A percentile compares a stretch with the other conserved stretches of the same genome.
These are phyloP conservation scores for Populus ilicifolia DNA, from an alignment of 345 rosid species.

Conservation along the genomic window DNA sequence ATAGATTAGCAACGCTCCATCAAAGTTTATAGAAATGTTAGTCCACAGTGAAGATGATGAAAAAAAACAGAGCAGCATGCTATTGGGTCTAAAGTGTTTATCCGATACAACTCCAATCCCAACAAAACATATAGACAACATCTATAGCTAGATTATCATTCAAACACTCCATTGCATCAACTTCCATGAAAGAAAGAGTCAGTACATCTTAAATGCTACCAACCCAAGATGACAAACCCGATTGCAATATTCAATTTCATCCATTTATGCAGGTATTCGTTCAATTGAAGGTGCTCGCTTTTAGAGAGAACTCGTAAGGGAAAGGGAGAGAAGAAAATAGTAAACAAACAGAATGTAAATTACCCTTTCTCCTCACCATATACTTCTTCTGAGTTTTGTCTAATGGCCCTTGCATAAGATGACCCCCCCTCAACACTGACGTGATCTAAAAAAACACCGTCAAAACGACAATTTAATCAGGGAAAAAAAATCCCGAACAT, in stretches of 20 bases:
- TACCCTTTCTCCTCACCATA: constrained; percentile 49
- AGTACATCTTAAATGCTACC: not conserved
- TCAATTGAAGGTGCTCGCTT: not conserved
- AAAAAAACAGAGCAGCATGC: not conserved
- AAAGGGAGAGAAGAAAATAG: not conserved
- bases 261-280: not conserved
- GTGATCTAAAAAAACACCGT: constrained; percentile 39
- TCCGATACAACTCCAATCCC: not conserved
- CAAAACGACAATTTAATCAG: constrained; percentile 18
- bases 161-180: not conserved
- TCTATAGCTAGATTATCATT: not conserved
- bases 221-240: not conserved
- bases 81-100: not conserved
- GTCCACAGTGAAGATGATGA: not conserved
- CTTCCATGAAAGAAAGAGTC: not conserved
- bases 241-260: not conserved
- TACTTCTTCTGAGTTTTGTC: constrained; percentile 39
- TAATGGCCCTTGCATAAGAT: constrained; percentile 32
- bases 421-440: constrained; percentile 34
- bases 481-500: constrained; percentile 6
- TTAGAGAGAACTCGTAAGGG: not conserved
- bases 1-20: not conserved
- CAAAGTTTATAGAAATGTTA: not conserved
- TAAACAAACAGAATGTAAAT: constrained; percentile 26
- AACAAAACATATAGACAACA: not conserved